Evolutionary conservation across 257 asterid species (phyloP), one percentile per base, ranked within the genome.

Genomic region (Paulownia fortunei): DNA sequence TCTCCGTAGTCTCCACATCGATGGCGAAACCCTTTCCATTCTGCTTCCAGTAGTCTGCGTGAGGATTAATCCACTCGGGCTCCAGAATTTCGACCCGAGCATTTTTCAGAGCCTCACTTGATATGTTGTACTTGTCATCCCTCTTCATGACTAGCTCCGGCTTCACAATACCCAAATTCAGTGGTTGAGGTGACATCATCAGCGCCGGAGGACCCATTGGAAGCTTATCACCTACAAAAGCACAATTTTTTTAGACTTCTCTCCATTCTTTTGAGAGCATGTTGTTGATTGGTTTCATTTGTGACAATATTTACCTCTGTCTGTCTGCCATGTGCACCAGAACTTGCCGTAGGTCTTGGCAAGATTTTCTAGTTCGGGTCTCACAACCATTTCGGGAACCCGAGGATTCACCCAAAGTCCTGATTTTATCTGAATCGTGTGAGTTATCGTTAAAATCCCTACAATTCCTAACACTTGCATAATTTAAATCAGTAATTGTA

Each of bases 291-390:
- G n/a, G n/a, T n/a, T n/a, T n/a, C n/a, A n/a, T n/a, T n/a, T n/a
- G n/a, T n/a, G n/a, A n/a, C n/a, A n/a, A n/a, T n/a, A 34, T 3
- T 81, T 77, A 88, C 97, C 97, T 69, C 92, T 72, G 24, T 94
- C 98, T 8, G 89, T 84, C 62, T 94, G 98, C 97, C 98, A 94
- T 0, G 98, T 94, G 89, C 98, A 94, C 97, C 98, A 94, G 75
- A 88, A 94, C 81, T 94, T 94, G 82, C 97, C 98, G 18, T 92
- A 92, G 6, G 93, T 88, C 73, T 81, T 84, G 39, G 96, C 88
- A 1, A 94, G 87, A 46, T 88, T 84, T 77, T 81, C 51, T 1
- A 91, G 91, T 49, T 94, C 97, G 1, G 88, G 87, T 54, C 79
- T 88, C 36, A 69, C 76, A 0, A 86, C 56, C 85, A 87, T 80